Evolutionary conservation across 176 grass and related monocot species (phyloP), one percentile per base, ranked within the genome.

Genomic region (Alloteropsis semialata): DNA sequence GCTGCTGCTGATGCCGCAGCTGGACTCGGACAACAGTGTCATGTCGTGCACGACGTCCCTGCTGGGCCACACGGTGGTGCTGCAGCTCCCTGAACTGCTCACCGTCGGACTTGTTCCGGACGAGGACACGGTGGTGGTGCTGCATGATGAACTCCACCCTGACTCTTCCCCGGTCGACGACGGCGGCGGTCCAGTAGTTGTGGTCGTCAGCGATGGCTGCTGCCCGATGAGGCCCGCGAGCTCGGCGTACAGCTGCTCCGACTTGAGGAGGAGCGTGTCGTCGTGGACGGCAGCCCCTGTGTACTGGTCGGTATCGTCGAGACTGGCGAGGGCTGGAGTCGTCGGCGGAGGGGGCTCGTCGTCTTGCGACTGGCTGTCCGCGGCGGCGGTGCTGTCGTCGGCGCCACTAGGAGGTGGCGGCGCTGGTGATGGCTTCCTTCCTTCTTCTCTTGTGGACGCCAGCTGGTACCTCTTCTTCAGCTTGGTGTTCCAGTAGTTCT

Each of bases 401-500:
- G 1, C 44, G 33, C 10, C 71, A 27, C 25, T 17, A 16, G 66
- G 1, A 69, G 76, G 25, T 16, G 77, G 53, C 2, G 76, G 44
- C 7, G 69, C n/a, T 9, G 76, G 44, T 8, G 64, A 29, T 15
- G 74, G 36, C 16, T 60, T 39, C 28, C 8, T 6, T 4, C 8
- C 16, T 44, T 39, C 32, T 55, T 39, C 32, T 55, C 3, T 32
- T 24, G 3, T 69, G 15, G 13, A 64, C 0, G 74, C 54, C 54
- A 49, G 11, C n/a, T n/a, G n/a, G 78, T 77, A 82, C 77, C 62
- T 90, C 75, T 97, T 97, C 94, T 94, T 97, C 79, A 97, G 87
- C 75, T 97, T 97, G 75, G 91, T 97, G 79, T 97, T 97, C 94
- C 94, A 97, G 81, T 97, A 84, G 70, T 97, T 97, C 83, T 97